Base-by-base conservation (phyloP, 805 yeast genomes). In the Kodamaea jinghongensis region DNA sequence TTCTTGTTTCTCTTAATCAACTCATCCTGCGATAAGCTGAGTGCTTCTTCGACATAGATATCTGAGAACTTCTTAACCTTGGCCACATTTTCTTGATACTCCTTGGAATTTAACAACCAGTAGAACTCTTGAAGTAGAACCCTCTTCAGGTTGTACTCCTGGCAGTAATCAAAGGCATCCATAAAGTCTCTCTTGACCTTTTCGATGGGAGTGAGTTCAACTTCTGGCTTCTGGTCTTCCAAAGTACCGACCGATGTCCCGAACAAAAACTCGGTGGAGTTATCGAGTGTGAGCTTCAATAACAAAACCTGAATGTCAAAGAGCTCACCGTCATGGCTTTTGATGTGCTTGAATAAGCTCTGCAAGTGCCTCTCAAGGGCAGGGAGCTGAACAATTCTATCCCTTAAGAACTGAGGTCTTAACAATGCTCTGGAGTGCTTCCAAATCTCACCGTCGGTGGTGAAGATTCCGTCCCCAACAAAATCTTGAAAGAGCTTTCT, bases 391-490 rank as follows among this genome's bases (percentile, higher is more conserved):
- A 70, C 61, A 38, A 67, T 62, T 46, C 67, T 70, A 39, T 66
- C 73, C 51, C 71, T 55, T 6, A 70, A 64, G 46, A 68, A 68
- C 45, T 68, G 72, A 2, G 73, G 73, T 44, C 72, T 58, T 44
- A 67, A 60, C 73, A 68, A 61, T 14, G 70, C 60, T 42, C 73
- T 48, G 5, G 70, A 61, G 44, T 62, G 65, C 46, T 67, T 66
- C 73, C 73, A 68, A 5, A 71, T 73, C 41, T 54, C 58, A 15
- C 64, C 63, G 44, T 67, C 73, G 44, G 66, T 54, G 6, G 73
- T 68, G 49, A 68, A 68, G 31, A 67, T 66, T 12, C 73, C 73
- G 43, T 68, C 71, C 4, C 73, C 73, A 22, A 67, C 54, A 28
- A 67, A 51, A 1, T 71, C 70, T 34, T 43, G 38, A 43, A 67